Percentiles rank a stretch among this genome's conserved stretches.
phyloP scores from a whole-genome alignment of 78 protist genomes.

The Capsaspora owczarzaki region DNA sequence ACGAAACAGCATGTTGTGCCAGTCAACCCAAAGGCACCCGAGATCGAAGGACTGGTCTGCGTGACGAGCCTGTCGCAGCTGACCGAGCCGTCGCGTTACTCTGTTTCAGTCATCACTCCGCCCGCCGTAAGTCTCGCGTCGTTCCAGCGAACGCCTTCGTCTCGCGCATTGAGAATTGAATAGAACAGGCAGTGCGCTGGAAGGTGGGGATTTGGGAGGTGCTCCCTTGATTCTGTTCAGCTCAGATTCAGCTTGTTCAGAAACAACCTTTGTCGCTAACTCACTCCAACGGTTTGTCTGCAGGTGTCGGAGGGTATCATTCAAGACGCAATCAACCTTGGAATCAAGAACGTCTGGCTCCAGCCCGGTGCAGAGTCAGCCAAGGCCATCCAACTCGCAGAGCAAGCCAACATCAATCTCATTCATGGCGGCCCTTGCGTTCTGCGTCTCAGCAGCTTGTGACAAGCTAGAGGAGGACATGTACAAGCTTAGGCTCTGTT shows the following conservation, averaged over 20 bases:
- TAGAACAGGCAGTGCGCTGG: too few relatives aligned
- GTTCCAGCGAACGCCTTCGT: too few relatives aligned
- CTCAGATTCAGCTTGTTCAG: too few relatives aligned
- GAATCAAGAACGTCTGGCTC: not conserved
- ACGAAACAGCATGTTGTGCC: not conserved
- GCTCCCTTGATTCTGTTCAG: too few relatives aligned
- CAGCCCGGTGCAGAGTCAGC: not conserved
- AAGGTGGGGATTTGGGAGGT: too few relatives aligned
- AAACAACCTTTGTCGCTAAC: too few relatives aligned
- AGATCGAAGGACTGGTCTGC: not conserved
- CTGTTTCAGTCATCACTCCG: not conserved
- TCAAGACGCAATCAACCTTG: not conserved
- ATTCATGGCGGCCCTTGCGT: conserved; percentile 2
- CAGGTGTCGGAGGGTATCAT: not conserved
- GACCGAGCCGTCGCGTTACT: not conserved
- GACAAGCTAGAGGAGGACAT: too few relatives aligned
- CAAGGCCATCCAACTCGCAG: not conserved
- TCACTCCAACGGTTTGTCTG: too few relatives aligned
- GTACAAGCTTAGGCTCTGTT: too few relatives aligned
- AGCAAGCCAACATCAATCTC: not conserved
- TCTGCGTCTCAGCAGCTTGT: not conserved
- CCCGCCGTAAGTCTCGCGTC: too few relatives aligned
- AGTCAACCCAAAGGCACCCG: not conserved
- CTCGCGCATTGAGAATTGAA: too few relatives aligned
- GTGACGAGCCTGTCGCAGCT: not conserved